Conservation (phyloP, 2,329 filamentous ascomycete genomes). For the Ascochyta rabiei region DNA sequence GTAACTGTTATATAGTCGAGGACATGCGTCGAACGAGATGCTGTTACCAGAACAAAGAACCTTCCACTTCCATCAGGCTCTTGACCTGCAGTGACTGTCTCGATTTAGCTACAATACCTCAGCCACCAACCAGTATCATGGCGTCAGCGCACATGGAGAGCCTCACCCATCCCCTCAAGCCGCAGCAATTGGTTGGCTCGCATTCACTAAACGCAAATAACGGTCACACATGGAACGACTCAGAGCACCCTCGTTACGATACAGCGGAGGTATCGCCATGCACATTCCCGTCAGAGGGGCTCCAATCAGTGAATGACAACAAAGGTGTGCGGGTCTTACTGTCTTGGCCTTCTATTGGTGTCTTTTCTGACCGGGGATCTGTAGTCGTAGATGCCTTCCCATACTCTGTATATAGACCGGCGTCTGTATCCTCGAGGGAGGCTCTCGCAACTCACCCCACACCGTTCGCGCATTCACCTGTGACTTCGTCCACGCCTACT, state of each 20-base stretch:
- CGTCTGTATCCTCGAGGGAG: background rate
- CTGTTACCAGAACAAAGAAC: background rate
- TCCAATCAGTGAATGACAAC: background rate
- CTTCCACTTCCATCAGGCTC: background rate
- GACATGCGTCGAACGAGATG: background rate
- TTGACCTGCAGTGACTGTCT: background rate
- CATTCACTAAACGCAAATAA: background rate
- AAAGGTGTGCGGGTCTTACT: constrained; percentile 7
- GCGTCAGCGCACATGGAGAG: constrained; percentile 2
- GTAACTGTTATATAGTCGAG: constrained; percentile 4
- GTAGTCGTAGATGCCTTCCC: background rate
- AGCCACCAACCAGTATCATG: background rate
- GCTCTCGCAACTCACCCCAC: background rate
- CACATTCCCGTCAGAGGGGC: background rate
- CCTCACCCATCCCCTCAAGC: background rate
- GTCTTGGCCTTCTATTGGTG: background rate
- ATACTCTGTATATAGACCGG: constrained; percentile 2
- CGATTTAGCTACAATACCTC: background rate
- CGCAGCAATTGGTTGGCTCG: background rate
- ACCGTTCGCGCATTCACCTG: background rate
- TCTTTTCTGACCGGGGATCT: background rate
- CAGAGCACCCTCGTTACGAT: background rate
- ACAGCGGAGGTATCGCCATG: background rate
- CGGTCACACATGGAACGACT: constrained; percentile 1
- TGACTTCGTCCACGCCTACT: background rate